Evolutionary conservation across 2,329 filamentous ascomycete genomes (phyloP), one percentile per base, ranked within the genome.

Genomic region (Curvularia spicifera): DNA sequence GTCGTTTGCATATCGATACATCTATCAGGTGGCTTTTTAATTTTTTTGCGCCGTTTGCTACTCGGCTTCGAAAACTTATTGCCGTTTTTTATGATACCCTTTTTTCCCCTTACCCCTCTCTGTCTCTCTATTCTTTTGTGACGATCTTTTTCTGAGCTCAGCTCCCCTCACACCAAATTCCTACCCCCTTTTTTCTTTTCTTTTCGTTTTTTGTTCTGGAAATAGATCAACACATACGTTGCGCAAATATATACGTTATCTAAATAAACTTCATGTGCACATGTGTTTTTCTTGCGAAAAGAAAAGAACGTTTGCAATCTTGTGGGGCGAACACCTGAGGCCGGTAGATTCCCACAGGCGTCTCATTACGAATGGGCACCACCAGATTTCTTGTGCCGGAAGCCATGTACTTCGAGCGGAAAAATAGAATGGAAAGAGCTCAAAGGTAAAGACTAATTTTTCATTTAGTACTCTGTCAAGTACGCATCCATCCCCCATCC

Each of bases 41-140:
- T 29, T 31, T 12, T 31, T 31, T 31, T 12, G 7, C 29, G 35
- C 24, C 15, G 22, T 28, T 40, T 31, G 35, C 35, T 22, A 8
- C 22, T 24, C 8, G 33, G 22, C 47, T 50, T n/a, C 3, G 6
- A 39, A 29, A 39, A 28, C 22, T 18, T 13, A 24, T 50, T 39
- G 47, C 35, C n/a, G 35, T 40, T 50, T 50, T 50, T 50, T 50
- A 50, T 50, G 47, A 50, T 50, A 50, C 47, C 47, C 47, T 20
- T 20, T 13, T 50, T 4, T 12, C 10, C 8, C 29, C 29, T 8
- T 8, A 28, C 26, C 26, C 26, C 26, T 28, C 26, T 28, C 26
- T 26, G 4, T 26, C 24, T 26, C 24, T 26, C 28, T 31, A 2
- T 10, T 31, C 13, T 43, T 24, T 7, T 15, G 47, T 50, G 47